A percentile compares a stretch with the other conserved stretches of the same genome.
Conservation (phyloP, 129 eudicot species). For the Arctium lappa region DNA sequence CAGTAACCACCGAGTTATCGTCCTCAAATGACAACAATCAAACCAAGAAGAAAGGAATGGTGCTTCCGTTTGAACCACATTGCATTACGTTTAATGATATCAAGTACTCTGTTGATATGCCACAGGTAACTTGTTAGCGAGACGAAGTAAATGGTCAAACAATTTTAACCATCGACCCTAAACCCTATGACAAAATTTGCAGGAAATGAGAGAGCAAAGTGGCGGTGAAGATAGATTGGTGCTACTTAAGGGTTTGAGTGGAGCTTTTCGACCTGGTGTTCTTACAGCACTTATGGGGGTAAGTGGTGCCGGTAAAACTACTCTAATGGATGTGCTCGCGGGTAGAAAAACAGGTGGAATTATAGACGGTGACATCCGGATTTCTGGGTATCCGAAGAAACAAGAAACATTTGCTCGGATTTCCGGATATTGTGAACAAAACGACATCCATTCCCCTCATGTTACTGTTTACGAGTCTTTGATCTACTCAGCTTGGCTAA, state of each 20-base stretch:
- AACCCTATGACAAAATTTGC: conserved; percentile 5
- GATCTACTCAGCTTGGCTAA: conserved; percentile 83
- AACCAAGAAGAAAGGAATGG: conserved; percentile 65
- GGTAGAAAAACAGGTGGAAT: conserved; percentile 92
- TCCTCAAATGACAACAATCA: conserved; percentile 12
- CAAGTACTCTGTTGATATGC: conserved; percentile 86
- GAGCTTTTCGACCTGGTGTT: conserved; percentile 87
- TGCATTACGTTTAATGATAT: conserved; percentile 68
- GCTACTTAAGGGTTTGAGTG: conserved; percentile 68
- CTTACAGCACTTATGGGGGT: conserved; percentile 94
- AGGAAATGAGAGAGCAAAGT: conserved; percentile 91
- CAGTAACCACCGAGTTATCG: conserved; percentile 26
- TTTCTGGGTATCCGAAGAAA: conserved; percentile 87
- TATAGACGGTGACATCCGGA: conserved; percentile 56
- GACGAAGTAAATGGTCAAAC: neutral
- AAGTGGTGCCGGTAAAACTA: conserved; percentile 97
- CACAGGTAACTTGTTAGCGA: conserved; percentile 39
- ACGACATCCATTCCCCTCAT: conserved; percentile 86
- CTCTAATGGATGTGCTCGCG: conserved; percentile 90
- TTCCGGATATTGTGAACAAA: conserved; percentile 92
- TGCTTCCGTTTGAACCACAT: conserved; percentile 88
- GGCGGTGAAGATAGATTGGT: conserved; percentile 50
- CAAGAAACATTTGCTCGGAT: conserved; percentile 92
- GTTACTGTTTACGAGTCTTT: conserved; percentile 80
- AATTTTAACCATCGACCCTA: neutral